Conservation (phyloP, 192 early-diverging fungal genomes). For the Mortierella alpina region DNA sequence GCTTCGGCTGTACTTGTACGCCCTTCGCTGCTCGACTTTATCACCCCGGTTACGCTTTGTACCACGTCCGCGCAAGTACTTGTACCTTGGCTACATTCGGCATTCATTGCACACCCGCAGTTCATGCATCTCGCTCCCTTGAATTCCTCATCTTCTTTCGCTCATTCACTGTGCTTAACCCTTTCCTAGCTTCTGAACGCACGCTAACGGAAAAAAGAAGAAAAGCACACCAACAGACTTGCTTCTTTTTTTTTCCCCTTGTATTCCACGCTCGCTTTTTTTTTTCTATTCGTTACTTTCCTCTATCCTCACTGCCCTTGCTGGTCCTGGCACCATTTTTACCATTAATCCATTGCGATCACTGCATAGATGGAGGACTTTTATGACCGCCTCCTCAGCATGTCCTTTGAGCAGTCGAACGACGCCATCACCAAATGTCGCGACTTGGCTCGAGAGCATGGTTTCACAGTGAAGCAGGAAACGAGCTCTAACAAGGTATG, state of each 20-base stretch:
- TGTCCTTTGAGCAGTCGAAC: conserved; percentile 58
- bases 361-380: conserved; percentile 62
- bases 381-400: conserved; percentile 59
- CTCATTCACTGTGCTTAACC: neutral
- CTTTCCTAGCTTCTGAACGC: conserved; percentile 1
- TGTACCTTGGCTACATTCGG: too few species aligned
- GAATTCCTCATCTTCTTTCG: neutral
- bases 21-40: too few species aligned
- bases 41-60: too few species aligned
- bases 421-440: conserved; percentile 60
- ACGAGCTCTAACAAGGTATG: conserved; percentile 67
- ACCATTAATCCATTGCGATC: neutral
- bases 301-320: neutral
- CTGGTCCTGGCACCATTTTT: neutral
- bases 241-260: neutral
- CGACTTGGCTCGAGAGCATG: conserved; percentile 58
- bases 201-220: neutral
- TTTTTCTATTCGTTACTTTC: conserved; percentile 4
- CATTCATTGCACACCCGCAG: too few species aligned
- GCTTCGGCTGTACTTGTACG: too few species aligned
- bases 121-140: neutral
- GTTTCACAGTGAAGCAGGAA: conserved; percentile 70
- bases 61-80: too few species aligned
- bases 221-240: too few species aligned
- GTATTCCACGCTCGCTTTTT: neutral